phyloP scores from a whole-genome alignment of 2,329 filamentous ascomycete species.

The Cryphonectria nitschkei region DNA sequence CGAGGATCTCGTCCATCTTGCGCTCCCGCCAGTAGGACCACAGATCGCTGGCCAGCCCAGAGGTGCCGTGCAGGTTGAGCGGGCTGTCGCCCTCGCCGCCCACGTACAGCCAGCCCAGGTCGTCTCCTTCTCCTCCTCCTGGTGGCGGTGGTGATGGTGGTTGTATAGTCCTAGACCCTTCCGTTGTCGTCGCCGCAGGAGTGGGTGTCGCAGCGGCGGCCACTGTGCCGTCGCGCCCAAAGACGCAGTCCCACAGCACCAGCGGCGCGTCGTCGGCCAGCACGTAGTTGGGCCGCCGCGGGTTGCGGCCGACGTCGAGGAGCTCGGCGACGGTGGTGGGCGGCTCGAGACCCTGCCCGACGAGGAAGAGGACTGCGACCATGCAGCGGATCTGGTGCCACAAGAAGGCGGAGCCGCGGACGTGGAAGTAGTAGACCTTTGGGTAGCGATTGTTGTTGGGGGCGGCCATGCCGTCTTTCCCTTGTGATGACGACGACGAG shows the following conservation, averaged over 20 bases:
- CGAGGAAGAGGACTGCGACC: conserved; percentile 87
- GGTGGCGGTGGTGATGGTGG: conserved; percentile 37
- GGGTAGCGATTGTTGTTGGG: conserved; percentile 40
- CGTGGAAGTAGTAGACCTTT: conserved; percentile 84
- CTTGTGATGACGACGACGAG: conserved; percentile 14
- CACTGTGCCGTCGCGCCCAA: conserved; percentile 44
- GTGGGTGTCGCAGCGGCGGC: background rate
- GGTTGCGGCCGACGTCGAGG: conserved; percentile 72
- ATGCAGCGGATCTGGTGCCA: conserved; percentile 99
- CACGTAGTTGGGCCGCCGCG: conserved; percentile 80
- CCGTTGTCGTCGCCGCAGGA: too few relatives aligned
- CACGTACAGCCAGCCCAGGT: conserved; percentile 77
- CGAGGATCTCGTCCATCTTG: conserved; percentile 89
- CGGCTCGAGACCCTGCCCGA: conserved; percentile 84
- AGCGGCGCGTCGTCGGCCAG: conserved; percentile 91
- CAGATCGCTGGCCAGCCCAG: conserved; percentile 71
- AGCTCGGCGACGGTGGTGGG: conserved; percentile 74
- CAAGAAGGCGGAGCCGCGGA: conserved; percentile 89
- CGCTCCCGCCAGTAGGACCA: conserved; percentile 83
- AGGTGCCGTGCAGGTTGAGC: conserved; percentile 64
- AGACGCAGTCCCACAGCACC: conserved; percentile 95
- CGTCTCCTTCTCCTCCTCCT: conserved; percentile 42
- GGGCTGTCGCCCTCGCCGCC: conserved; percentile 61
- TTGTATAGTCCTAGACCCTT: conserved; percentile 32
- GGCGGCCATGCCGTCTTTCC: background rate